phyloP scores from a whole-genome alignment of 2,329 filamentous ascomycete genomes.

The Cladophialophora yegresii region DNA sequence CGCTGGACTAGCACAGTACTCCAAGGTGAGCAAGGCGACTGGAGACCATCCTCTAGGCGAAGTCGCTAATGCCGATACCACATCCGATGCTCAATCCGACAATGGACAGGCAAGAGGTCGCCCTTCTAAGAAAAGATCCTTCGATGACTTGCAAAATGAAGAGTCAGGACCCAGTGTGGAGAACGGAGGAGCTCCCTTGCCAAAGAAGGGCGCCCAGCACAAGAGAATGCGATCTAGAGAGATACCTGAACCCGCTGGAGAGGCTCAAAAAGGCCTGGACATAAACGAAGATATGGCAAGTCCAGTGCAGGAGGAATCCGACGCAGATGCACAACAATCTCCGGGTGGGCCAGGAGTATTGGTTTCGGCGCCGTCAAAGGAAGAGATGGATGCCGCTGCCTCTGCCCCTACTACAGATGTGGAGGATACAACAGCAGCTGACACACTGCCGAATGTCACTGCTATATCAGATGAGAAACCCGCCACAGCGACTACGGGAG shows the following conservation, averaged over 20 bases:
- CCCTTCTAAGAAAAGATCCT: conserved; percentile 47
- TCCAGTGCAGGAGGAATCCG: conserved; percentile 35
- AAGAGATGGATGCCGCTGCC: conserved; percentile 23
- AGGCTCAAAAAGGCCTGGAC: conserved; percentile 23
- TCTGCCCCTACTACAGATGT: conserved; percentile 5
- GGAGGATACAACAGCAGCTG: conserved; percentile 3
- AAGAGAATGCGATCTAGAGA: conserved; percentile 43
- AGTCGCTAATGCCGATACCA: conserved; percentile 34
- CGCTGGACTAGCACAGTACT: conserved; percentile 42
- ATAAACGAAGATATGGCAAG: conserved; percentile 30
- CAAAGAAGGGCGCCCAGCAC: conserved; percentile 36
- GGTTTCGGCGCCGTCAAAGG: conserved; percentile 23
- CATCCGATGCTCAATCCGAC: conserved; percentile 32
- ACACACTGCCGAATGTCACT: conserved; percentile 1
- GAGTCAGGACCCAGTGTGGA: conserved; percentile 34
- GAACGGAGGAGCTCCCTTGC: conserved; percentile 29
- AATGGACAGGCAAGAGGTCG: conserved; percentile 38
- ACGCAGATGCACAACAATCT: conserved; percentile 32
- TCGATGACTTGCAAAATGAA: conserved; percentile 45
- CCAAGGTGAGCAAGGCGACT: conserved; percentile 25
- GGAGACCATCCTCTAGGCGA: conserved; percentile 40
- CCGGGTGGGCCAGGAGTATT: conserved; percentile 35
- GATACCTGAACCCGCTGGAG: conserved; percentile 31
- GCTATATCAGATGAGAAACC: not conserved
- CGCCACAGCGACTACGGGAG: not conserved